Conservation (phyloP, 116 monocot genomes). For the Iris pallida region DNA sequence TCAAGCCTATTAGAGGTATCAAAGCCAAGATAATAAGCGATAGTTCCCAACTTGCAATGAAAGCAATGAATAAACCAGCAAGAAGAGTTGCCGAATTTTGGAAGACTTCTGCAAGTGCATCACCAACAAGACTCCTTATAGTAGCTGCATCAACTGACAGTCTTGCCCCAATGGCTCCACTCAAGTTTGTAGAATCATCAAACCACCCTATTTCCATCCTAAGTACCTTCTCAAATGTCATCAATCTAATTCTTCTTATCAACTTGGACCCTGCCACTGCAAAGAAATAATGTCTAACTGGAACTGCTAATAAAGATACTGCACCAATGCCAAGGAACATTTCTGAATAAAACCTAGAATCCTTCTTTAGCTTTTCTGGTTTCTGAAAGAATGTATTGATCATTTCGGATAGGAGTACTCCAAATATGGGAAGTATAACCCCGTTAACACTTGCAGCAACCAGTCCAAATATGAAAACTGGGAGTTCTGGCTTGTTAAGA, state of each 20-base stretch:
- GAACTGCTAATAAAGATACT: constrained; percentile 36
- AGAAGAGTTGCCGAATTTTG: constrained; percentile 30
- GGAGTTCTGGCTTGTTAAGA: constrained; percentile 65
- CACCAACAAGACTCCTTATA: constrained; percentile 40
- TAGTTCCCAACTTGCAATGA: constrained; percentile 34
- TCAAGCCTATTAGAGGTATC: constrained; percentile 32
- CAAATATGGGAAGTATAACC: constrained; percentile 44
- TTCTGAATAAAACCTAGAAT: constrained; percentile 49
- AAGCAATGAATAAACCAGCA: constrained; percentile 38
- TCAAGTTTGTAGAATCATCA: constrained; percentile 52
- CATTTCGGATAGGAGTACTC: constrained; percentile 40
- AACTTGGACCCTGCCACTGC: constrained; percentile 55
- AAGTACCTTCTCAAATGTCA: constrained; percentile 63
- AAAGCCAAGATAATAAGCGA: constrained; percentile 31
- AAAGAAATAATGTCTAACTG: constrained; percentile 57
- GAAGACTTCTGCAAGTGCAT: constrained; percentile 24
- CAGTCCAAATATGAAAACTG: constrained; percentile 32
- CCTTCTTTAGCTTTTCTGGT: constrained; percentile 33
- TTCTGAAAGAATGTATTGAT: constrained; percentile 60
- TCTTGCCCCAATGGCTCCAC: constrained; percentile 43
- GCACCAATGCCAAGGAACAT: constrained; percentile 48
- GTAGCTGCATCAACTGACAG: constrained; percentile 34
- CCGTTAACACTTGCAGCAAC: constrained; percentile 42
- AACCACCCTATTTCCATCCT: constrained; percentile 79
- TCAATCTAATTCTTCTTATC: constrained; percentile 52